Conservation (phyloP, 495 filamentous ascomycete species). For the Neurospora sp. region DNA sequence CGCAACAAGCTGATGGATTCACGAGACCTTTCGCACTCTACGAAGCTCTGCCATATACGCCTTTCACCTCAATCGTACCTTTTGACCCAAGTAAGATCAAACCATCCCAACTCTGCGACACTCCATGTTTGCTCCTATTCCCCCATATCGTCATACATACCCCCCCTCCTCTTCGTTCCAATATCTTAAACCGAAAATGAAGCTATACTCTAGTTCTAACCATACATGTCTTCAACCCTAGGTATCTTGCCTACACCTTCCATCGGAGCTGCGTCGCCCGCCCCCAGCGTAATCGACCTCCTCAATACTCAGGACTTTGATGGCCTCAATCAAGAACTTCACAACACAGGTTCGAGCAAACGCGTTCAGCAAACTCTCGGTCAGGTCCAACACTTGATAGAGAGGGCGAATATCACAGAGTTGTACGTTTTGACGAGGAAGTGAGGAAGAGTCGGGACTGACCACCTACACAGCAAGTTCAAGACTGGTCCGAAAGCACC, state of each 20-base stretch:
- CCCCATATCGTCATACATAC: not conserved
- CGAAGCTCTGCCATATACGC: conserved; percentile 84
- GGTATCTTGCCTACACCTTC: conserved; percentile 64
- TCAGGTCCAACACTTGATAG: conserved; percentile 60
- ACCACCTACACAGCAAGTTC: conserved; percentile 49
- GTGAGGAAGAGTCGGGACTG: not conserved
- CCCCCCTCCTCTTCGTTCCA: not conserved
- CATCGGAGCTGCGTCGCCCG: conserved; percentile 40
- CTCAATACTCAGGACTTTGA: conserved; percentile 35
- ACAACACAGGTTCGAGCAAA: conserved; percentile 23
- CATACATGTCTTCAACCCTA: conserved; percentile 16
- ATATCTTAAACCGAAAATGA: not conserved
- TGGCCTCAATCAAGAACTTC: conserved; percentile 42
- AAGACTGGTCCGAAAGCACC: conserved; percentile 36
- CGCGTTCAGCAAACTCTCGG: conserved; percentile 41
- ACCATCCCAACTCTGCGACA: not conserved
- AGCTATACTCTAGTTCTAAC: conserved; percentile 4
- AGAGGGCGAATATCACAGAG: conserved; percentile 57
- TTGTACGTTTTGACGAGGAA: conserved; percentile 43
- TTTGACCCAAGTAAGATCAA: conserved; percentile 62
- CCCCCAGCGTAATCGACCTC: conserved; percentile 30
- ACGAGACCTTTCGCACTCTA: conserved; percentile 47
- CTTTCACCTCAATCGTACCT: conserved; percentile 78
- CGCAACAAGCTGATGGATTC: not conserved
- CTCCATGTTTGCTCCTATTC: not conserved